Percentiles rank a stretch among this genome's conserved stretches.
Evolutionary conservation across 495 filamentous ascomycete species (phyloP).

Genomic region (Xylaria nigripes): DNA sequence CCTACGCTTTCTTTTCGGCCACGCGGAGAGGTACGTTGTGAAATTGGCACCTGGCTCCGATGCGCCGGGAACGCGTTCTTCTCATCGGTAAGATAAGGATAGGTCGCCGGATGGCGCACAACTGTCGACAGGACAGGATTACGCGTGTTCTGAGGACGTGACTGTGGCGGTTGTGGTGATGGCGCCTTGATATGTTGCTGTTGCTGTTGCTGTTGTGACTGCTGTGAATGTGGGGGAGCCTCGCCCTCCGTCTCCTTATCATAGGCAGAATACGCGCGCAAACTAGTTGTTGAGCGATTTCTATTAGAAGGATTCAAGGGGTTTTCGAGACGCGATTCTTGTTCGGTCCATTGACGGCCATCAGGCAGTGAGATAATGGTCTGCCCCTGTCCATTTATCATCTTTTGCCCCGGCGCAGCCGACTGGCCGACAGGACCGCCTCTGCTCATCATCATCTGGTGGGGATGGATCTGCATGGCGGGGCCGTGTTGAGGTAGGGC

Average conservation of each 20-base stretch:
- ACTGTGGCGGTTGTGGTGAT: slow-evolving; percentile 3
- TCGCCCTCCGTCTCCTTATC: slow-evolving; percentile 38
- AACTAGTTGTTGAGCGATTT: slow-evolving; percentile 30
- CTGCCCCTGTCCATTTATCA: slow-evolving; percentile 15
- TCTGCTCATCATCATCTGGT: slow-evolving; percentile 17
- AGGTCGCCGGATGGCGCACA: slow-evolving; percentile 29
- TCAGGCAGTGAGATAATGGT: slow-evolving; percentile 16
- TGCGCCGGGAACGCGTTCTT: slow-evolving; percentile 2
- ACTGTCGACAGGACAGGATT: slow-evolving; percentile 32
- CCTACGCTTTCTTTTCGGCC: slow-evolving; percentile 4
- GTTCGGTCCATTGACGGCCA: slow-evolving; percentile 32
- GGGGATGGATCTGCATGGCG: slow-evolving; percentile 1
- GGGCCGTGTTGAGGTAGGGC: slow-evolving; percentile 9
- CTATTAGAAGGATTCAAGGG: slow-evolving; percentile 35
- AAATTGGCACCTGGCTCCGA: slow-evolving; percentile 11
- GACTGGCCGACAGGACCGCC: slow-evolving; percentile 17
- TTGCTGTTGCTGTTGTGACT: no score
- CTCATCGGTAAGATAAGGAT: slow-evolving; percentile 10
- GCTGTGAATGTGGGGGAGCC: not conserved
- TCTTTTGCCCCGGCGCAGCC: slow-evolving; percentile 10
- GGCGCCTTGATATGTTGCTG: not conserved
- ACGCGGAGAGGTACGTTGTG: slow-evolving; percentile 13
- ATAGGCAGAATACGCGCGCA: slow-evolving; percentile 26
- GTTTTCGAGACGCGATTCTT: slow-evolving; percentile 38
- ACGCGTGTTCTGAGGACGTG: slow-evolving; percentile 17